These are phyloP conservation scores for Panicum virgatum DNA, from an alignment of 202 grass and related monocot species.

Conservation along the genomic window DNA sequence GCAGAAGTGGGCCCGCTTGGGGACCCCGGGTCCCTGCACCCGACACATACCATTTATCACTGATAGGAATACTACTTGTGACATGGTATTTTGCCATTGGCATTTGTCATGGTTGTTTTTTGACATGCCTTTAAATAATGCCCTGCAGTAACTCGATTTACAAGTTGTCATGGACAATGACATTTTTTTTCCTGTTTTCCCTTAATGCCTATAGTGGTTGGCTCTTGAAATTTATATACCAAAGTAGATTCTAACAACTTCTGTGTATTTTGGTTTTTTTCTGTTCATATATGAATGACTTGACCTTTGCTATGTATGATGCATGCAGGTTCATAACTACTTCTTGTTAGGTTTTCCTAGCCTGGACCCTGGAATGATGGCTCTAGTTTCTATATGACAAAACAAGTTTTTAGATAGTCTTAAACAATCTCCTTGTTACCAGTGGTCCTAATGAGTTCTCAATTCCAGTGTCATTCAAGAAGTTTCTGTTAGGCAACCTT, in stretches of 20 bases:
- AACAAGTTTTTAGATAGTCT: not conserved
- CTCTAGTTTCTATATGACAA: not conserved
- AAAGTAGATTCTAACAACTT: not conserved
- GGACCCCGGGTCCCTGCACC: too few relatives aligned
- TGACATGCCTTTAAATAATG: not conserved
- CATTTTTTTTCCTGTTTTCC: not conserved
- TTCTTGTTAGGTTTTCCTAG: not conserved
- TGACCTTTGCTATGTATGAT: slow-evolving; percentile 8
- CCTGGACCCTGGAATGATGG: not conserved
- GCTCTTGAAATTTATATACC: not conserved
- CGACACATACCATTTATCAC: not conserved
- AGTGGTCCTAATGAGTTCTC: not conserved
- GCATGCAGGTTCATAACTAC: slow-evolving; percentile 20
- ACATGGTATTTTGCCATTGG: not conserved
- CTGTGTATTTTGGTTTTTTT: not conserved
- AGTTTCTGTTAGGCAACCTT: slow-evolving; percentile 12
- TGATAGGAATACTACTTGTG: not conserved
- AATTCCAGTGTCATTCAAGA: not conserved
- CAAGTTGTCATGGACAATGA: not conserved
- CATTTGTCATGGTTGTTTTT: not conserved
- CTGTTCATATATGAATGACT: not conserved
- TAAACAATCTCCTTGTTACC: not conserved
- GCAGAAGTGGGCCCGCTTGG: too few relatives aligned
- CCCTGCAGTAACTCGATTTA: not conserved
- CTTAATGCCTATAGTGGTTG: not conserved